Percentiles rank a stretch among this genome's conserved stretches.
phyloP scores from a whole-genome alignment of 2,329 filamentous ascomycete genomes.

The Neofusicoccum sp. region DNA sequence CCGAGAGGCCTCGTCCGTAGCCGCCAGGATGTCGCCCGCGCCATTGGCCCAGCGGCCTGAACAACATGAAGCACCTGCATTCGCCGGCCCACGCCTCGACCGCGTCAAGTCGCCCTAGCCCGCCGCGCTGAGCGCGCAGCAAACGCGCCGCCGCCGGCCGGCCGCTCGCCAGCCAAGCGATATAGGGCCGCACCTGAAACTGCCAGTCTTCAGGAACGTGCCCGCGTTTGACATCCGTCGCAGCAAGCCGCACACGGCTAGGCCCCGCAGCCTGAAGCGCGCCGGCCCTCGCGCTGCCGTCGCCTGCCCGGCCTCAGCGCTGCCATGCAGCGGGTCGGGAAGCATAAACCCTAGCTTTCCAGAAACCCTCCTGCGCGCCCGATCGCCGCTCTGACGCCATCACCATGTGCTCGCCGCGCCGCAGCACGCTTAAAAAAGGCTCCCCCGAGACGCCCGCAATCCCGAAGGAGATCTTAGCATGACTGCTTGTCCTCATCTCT shows the following conservation, averaged over 20 bases:
- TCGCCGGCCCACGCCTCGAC: slow-evolving; percentile 8
- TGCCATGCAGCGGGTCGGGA: slow-evolving; percentile 16
- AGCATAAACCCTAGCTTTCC: slow-evolving; percentile 17
- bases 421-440: neutral
- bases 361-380: neutral
- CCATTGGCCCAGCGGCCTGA: slow-evolving; percentile 13
- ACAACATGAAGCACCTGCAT: slow-evolving; percentile 10
- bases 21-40: neutral
- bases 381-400: slow-evolving; percentile 12
- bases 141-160: neutral
- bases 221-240: slow-evolving; percentile 19
- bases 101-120: slow-evolving; percentile 8
- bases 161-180: slow-evolving; percentile 4
- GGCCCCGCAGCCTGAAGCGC: slow-evolving; percentile 14
- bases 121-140: neutral
- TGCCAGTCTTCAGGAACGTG: slow-evolving; percentile 11
- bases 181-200: slow-evolving; percentile 18
- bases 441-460: neutral
- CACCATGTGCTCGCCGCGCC: neutral
- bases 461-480: slow-evolving; percentile 9
- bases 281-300: neutral
- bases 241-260: slow-evolving; percentile 16
- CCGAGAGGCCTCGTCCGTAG: slow-evolving; percentile 16
- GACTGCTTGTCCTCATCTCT: neutral
- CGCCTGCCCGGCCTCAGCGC: neutral